Percentiles rank a stretch among this genome's conserved stretches.
Conservation (phyloP, 1,284 basidiomycete genomes). For the Paramarasmius palmivorus region DNA sequence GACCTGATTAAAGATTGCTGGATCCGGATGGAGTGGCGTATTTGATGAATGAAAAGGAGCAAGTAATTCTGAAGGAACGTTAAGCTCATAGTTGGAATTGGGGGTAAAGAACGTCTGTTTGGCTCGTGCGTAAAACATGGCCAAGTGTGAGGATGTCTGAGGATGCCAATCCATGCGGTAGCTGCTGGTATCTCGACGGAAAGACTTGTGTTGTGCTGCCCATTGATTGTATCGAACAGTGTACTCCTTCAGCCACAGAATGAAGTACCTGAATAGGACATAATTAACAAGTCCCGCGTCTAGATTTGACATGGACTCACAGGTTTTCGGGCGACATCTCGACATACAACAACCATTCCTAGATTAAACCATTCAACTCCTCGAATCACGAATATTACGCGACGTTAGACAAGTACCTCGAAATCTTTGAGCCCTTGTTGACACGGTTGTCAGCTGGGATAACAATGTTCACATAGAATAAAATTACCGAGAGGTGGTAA, state of each 20-base stretch:
- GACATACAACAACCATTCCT: conserved; percentile 76
- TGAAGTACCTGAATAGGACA: conserved; percentile 55
- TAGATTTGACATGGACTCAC: conserved; percentile 33
- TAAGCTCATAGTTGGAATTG: conserved; percentile 66
- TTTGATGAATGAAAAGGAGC: conserved; percentile 57
- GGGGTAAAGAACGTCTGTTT: conserved; percentile 78
- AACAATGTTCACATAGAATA: conserved; percentile 31
- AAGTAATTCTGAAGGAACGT: conserved; percentile 64
- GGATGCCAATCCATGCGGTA: conserved; percentile 34
- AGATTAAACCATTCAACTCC: conserved; percentile 2
- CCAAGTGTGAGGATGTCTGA: conserved; percentile 53
- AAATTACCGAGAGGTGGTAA: conserved; percentile 64
- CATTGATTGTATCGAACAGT: conserved; percentile 59
- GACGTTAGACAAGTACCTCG: conserved; percentile 41
- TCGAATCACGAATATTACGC: neutral
- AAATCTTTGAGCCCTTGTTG: conserved; percentile 71
- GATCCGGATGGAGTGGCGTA: conserved; percentile 58
- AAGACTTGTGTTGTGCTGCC: conserved; percentile 45
- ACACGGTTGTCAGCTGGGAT: neutral
- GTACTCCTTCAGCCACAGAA: conserved; percentile 73
- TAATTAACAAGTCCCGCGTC: conserved; percentile 5
- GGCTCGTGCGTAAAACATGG: conserved; percentile 72
- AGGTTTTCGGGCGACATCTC: conserved; percentile 71
- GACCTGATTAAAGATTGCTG: conserved; percentile 59
- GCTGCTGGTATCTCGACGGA: conserved; percentile 30